Evolutionary conservation across 495 filamentous ascomycete genomes (phyloP).

Genomic region (Daldinia caldariorum): DNA sequence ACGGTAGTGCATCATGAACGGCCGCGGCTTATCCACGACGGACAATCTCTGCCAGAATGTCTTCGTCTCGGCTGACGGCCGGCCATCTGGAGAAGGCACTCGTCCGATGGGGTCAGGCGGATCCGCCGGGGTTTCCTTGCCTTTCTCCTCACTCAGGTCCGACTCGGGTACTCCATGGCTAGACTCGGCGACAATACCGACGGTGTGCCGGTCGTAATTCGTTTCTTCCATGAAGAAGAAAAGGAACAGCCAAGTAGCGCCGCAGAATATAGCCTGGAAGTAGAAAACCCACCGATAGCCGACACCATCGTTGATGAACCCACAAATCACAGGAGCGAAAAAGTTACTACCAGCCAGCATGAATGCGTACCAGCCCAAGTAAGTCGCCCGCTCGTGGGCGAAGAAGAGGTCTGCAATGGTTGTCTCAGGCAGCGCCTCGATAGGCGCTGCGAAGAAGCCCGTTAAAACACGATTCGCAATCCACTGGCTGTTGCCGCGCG

Average conservation of each 20-base stretch:
- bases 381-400: constrained; percentile 71
- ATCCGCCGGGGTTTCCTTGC: constrained; percentile 20
- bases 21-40: constrained; percentile 59
- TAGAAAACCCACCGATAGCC: constrained; percentile 73
- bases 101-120: constrained; percentile 35
- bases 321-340: constrained; percentile 71
- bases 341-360: constrained; percentile 71
- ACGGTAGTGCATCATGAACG: constrained; percentile 60
- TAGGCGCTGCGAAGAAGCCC: constrained; percentile 72
- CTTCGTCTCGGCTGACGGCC: constrained; percentile 43
- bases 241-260: constrained; percentile 63
- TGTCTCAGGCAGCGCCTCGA: constrained; percentile 71
- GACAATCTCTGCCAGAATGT: constrained; percentile 66
- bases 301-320: constrained; percentile 72
- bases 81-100: constrained; percentile 48
- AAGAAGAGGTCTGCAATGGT: constrained; percentile 73
- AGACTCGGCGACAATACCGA: constrained; percentile 42
- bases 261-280: constrained; percentile 71
- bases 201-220: constrained; percentile 62
- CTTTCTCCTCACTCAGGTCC: constrained; percentile 33
- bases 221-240: constrained; percentile 79
- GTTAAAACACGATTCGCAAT: constrained; percentile 68
- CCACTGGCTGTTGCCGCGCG: constrained; percentile 67
- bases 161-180: constrained; percentile 22
- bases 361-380: constrained; percentile 72